Conservation (phyloP, 495 filamentous ascomycete species). For the Podospora tetraspora region DNA sequence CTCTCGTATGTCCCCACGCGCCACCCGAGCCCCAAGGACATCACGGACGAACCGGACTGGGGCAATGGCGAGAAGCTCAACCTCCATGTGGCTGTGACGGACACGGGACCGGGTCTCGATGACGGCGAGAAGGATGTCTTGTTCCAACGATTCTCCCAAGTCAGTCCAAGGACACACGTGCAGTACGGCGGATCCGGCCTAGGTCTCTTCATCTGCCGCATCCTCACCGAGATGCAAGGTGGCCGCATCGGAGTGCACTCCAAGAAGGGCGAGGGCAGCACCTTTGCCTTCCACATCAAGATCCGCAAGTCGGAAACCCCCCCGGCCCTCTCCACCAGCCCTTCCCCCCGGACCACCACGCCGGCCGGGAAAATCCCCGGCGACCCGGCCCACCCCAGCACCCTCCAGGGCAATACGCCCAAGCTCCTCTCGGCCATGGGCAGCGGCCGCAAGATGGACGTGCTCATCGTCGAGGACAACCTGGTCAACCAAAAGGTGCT, state of each 20-base stretch:
- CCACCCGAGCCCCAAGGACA: conserved; percentile 41
- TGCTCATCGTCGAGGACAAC: conserved; percentile 81
- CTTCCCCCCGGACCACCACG: background rate
- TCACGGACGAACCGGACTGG: conserved; percentile 58
- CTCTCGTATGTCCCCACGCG: conserved; percentile 54
- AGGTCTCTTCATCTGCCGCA: conserved; percentile 74
- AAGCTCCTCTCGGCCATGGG: background rate
- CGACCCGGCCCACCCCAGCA: background rate
- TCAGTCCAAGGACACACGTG: conserved; percentile 67
- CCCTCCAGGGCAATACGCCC: background rate
- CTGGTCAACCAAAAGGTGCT: conserved; percentile 73
- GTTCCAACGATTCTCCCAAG: conserved; percentile 79
- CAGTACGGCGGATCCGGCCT: conserved; percentile 80
- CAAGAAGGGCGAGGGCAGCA: conserved; percentile 65
- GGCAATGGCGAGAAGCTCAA: conserved; percentile 62
- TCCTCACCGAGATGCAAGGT: conserved; percentile 74
- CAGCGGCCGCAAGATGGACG: conserved; percentile 24
- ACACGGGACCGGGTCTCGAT: conserved; percentile 72
- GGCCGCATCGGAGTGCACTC: conserved; percentile 79
- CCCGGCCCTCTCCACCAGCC: conserved; percentile 2
- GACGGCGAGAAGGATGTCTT: conserved; percentile 67
- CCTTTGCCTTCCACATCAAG: conserved; percentile 74
- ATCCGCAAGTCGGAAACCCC: conserved; percentile 31
- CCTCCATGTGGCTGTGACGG: conserved; percentile 68
- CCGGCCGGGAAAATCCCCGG: background rate